Percentiles rank a stretch among this genome's conserved stretches.
Evolutionary conservation across 192 early-diverging fungal genomes (phyloP).

Genomic region (Backusella circina): DNA sequence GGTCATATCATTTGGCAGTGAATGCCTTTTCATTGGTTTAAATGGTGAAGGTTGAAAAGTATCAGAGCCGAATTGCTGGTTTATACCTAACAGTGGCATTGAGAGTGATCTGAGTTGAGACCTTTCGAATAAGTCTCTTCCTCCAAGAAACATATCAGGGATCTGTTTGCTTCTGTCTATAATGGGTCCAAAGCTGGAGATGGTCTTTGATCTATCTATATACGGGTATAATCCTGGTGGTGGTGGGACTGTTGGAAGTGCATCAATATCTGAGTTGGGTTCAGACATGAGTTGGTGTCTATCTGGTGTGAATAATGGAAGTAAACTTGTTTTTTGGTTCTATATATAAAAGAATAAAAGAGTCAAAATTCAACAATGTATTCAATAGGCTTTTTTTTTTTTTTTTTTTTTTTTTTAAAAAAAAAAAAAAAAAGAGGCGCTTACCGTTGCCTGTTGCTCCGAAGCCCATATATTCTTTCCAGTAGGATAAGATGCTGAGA

Average conservation of each 20-base stretch:
- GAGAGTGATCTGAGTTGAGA: not conserved
- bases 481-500: not conserved
- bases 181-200: too few relatives aligned
- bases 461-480: conserved; percentile 13
- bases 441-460: not conserved
- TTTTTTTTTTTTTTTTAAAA: not conserved
- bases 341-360: not conserved
- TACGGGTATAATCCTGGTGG: not conserved
- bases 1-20: not conserved
- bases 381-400: not conserved
- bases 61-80: not conserved
- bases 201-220: not conserved
- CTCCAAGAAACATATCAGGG: not conserved
- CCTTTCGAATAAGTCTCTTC: conserved; percentile 2
- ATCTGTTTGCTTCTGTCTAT: not conserved
- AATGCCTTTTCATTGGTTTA: not conserved
- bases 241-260: not conserved
- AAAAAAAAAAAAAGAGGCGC: not conserved
- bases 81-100: not conserved
- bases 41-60: not conserved
- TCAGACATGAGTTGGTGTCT: not conserved
- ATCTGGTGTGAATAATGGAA: not conserved
- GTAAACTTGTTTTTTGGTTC: not conserved
- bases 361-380: not conserved
- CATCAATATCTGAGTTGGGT: not conserved